Base-by-base conservation (phyloP, 73 alveolate species). In the Paramecium octaurelia region DNA sequence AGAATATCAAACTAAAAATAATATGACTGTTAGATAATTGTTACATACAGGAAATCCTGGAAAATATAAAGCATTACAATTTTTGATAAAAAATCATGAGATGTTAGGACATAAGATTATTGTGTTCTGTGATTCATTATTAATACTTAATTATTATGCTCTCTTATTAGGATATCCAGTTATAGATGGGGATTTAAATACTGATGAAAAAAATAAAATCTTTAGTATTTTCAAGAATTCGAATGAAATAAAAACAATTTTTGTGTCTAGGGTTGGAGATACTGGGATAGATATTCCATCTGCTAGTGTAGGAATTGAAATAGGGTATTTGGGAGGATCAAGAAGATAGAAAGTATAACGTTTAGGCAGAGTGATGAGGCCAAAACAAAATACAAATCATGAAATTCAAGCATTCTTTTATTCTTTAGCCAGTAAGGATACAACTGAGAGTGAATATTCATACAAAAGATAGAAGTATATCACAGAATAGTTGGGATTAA, bases 261-360 rank as follows among this genome's bases (percentile, higher is more conserved):
- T 95, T 46, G 93, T 95, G 86, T 94, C 98, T 80, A 94, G 96
- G 88, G 98, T 95, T 27, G 98, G 98, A 18, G 98, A 95, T 85
- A 95, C 96, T 18, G 95, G 97, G 8, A 95, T 95, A 18, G 98
- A 95, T 93, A 92, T 95, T 4, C 98, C 98, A 3, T 76, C 92
- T 48, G 98, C 98, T 9, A 94, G 89, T 85, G 98, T 95, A 14
- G 96, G 95, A 34, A 95, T 95, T 70, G 96, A 95, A 92, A 93
- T 95, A 12, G 93, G 96, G n/a, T 94, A 94, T 14, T 95, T 93
- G 59, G 94, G 93, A 64, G 98, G 97, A 10, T 95, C 98, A 35
- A 75, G 98, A 88, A 95, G 96, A 94, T 94, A 95, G 77, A 96
- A 95, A 94, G 98, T 96, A 1, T 95, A 95, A 88, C 88, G 98